phyloP scores from a whole-genome alignment of 495 filamentous ascomycete genomes.

The Paragyromitra xinjiangensis region DNA sequence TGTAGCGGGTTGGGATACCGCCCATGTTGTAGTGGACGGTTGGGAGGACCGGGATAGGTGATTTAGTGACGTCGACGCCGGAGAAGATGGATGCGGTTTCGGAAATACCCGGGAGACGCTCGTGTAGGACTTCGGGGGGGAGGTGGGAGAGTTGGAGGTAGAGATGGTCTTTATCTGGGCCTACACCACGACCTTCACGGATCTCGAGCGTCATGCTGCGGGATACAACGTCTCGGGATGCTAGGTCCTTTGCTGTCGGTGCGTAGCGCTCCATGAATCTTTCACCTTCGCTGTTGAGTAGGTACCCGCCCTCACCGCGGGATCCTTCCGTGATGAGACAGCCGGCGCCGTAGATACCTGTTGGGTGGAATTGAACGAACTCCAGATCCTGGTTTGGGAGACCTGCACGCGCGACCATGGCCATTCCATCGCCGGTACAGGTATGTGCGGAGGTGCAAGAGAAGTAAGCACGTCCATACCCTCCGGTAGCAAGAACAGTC shows the following conservation, averaged over 20 bases:
- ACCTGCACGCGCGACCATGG: conserved; percentile 96
- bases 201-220: conserved; percentile 98
- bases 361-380: conserved; percentile 99
- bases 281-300: conserved; percentile 95
- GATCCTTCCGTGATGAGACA: conserved; percentile 98
- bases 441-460: conserved; percentile 97
- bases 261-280: conserved; percentile 99
- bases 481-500: conserved; percentile 94
- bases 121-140: conserved; percentile 86
- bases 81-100: conserved; percentile 97
- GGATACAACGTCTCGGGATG: conserved; percentile 90
- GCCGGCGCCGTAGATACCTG: conserved; percentile 98
- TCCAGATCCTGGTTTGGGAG: conserved; percentile 99
- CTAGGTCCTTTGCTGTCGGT: conserved; percentile 95
- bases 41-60: conserved; percentile 94
- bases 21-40: conserved; percentile 99
- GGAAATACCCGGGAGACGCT: conserved; percentile 97
- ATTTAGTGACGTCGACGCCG: conserved; percentile 94
- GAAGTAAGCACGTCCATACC: conserved; percentile 97
- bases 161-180: conserved; percentile 95
- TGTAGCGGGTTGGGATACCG: conserved; percentile 96
- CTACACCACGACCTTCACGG: conserved; percentile 93
- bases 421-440: conserved; percentile 98
- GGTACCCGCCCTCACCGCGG: conserved; percentile 96
- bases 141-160: conserved; percentile 96